Conservation (phyloP, 2,329 filamentous ascomycete species). For the Calonectria leucothoes region DNA sequence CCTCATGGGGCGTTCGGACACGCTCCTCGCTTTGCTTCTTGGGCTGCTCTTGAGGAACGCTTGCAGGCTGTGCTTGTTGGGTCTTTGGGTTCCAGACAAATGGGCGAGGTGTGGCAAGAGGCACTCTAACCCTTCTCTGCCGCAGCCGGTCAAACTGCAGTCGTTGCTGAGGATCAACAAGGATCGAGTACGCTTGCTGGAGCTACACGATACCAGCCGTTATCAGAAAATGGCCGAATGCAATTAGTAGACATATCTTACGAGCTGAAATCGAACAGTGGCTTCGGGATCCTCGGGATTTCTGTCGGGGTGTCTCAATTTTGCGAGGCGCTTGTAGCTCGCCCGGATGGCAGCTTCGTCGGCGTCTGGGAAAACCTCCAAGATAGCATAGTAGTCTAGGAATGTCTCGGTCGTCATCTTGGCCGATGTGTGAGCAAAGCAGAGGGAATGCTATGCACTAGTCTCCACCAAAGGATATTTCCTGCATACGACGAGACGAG, state of each 20-base stretch:
- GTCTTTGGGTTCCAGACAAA: not conserved
- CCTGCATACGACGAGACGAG: not conserved
- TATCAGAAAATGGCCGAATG: not conserved
- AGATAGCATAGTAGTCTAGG: slow-evolving; percentile 10
- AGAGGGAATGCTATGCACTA: not conserved
- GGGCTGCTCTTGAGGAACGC: not conserved
- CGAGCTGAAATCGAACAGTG: slow-evolving; percentile 10
- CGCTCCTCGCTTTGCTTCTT: not conserved
- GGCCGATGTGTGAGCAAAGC: not conserved
- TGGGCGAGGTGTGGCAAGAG: not conserved
- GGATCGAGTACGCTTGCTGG: slow-evolving; percentile 11
- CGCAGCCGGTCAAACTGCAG: not conserved
- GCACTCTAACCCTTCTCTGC: not conserved
- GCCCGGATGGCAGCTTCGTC: slow-evolving; percentile 4
- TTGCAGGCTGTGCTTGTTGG: not conserved
- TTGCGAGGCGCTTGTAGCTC: slow-evolving; percentile 10
- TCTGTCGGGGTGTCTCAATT: slow-evolving; percentile 11
- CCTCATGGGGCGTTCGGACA: not conserved
- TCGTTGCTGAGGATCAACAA: slow-evolving; percentile 5
- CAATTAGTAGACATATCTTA: not conserved
- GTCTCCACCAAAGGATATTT: not conserved
- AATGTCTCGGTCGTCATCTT: not conserved
- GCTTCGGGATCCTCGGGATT: slow-evolving; percentile 3
- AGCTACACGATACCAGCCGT: not conserved
- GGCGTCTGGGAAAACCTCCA: slow-evolving; percentile 7